Conservation (phyloP, 192 early-diverging fungal genomes). For the Martensiomyces pterosporus region DNA sequence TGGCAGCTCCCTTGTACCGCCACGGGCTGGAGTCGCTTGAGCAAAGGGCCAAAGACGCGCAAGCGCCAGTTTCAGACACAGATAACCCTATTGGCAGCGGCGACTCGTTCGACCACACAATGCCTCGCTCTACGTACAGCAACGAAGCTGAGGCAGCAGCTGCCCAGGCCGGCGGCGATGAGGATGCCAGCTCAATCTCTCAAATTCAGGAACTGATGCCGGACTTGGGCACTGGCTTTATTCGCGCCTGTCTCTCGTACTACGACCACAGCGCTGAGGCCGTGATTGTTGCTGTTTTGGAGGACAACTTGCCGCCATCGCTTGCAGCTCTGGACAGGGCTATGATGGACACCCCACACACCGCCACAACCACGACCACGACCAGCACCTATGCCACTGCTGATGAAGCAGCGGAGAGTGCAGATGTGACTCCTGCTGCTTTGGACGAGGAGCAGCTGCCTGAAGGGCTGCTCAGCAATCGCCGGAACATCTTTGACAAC, state of each 20-base stretch:
- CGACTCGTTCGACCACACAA: no score
- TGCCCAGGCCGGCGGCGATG: constrained; percentile 49
- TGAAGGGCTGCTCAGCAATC: constrained; percentile 47
- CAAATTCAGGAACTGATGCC: constrained; percentile 87
- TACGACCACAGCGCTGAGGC: constrained; percentile 65
- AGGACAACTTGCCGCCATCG: constrained; percentile 66
- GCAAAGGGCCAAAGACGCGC: constrained; percentile 19
- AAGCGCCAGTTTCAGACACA: not conserved
- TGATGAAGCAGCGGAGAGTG: not conserved
- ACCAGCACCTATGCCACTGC: not conserved
- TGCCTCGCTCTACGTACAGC: no score
- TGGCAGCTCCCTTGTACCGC: constrained; percentile 49
- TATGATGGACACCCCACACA: constrained; percentile 6
- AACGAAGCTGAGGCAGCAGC: not conserved
- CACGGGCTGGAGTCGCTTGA: constrained; percentile 9
- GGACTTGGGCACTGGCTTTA: constrained; percentile 84
- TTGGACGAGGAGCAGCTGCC: not conserved
- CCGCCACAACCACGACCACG: constrained; percentile 24
- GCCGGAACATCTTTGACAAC: constrained; percentile 85
- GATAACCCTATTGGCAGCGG: constrained; percentile 3
- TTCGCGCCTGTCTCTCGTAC: constrained; percentile 76
- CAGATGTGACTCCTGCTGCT: not conserved
- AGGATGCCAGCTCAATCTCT: constrained; percentile 60
- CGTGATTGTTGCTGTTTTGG: constrained; percentile 76
- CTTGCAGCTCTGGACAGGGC: constrained; percentile 65